These are phyloP conservation scores for Ophiosphaerella narmari DNA, from an alignment of 2,329 filamentous ascomycete genomes.

Conservation along the genomic window DNA sequence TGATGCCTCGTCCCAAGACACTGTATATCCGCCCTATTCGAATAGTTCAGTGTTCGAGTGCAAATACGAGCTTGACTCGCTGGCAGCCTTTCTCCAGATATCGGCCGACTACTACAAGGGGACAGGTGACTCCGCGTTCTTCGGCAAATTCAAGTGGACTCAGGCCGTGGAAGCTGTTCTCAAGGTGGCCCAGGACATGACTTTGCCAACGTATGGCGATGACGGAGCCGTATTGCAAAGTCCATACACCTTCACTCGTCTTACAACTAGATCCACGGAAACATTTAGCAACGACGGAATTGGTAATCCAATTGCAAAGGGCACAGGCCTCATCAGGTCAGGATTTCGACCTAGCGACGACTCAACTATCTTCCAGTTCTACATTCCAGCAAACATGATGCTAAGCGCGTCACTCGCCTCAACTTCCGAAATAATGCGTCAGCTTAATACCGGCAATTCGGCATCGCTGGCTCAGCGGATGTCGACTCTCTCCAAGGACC, in stretches of 20 bases:
- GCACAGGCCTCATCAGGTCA: slow-evolving; percentile 55
- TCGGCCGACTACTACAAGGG: slow-evolving; percentile 56
- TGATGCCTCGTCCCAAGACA: slow-evolving; percentile 46
- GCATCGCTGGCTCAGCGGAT: slow-evolving; percentile 62
- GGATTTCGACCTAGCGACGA: slow-evolving; percentile 58
- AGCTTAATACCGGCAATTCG: slow-evolving; percentile 49
- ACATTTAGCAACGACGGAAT: slow-evolving; percentile 59
- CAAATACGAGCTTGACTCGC: slow-evolving; percentile 60
- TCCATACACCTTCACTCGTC: slow-evolving; percentile 54
- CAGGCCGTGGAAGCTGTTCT: slow-evolving; percentile 52
- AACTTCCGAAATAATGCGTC: slow-evolving; percentile 58
- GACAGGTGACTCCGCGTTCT: slow-evolving; percentile 55
- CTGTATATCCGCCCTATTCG: slow-evolving; percentile 50
- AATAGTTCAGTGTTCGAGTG: slow-evolving; percentile 56
- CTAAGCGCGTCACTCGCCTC: slow-evolving; percentile 66
- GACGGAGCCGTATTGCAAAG: slow-evolving; percentile 51
- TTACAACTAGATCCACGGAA: slow-evolving; percentile 52
- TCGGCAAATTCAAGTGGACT: slow-evolving; percentile 55
- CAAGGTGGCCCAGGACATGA: slow-evolving; percentile 53
- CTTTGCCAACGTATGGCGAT: slow-evolving; percentile 53
- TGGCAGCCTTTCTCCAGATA: slow-evolving; percentile 57
- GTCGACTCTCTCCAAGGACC: slow-evolving; percentile 56
- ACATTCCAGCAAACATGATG: slow-evolving; percentile 69
- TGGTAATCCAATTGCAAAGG: slow-evolving; percentile 55
- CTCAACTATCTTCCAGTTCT: slow-evolving; percentile 55